Base-by-base conservation (phyloP, 495 filamentous ascomycete species). In the Viridothelium virens region DNA sequence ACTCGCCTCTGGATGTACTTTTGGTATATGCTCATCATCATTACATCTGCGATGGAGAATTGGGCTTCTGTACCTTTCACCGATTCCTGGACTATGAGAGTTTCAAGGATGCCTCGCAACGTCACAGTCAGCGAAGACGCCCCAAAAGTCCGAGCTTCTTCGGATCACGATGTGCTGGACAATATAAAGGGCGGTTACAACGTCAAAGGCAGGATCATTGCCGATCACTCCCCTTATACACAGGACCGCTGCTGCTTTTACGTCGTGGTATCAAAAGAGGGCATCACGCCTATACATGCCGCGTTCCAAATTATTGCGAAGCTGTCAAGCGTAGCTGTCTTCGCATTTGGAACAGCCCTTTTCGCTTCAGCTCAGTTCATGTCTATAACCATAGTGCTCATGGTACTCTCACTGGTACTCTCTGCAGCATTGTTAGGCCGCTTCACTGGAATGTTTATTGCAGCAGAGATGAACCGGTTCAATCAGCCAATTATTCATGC, bases 11-110 rank as follows among this genome's bases (percentile, higher is more conserved):
- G 70, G 70, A 72, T 71, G 66, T 69, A 39, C 34, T 64, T 70
- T 47, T 72, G 70, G 70, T 72, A 72, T 59, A 38, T 69, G 66
- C 36, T 70, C n/a, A 50, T 69, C n/a, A 63, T 66, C 33, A 34
- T 67, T 2, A 37, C 66, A 2, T 68, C 63, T 14, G 34, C 70
- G 14, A 37, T 70, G 6, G 70, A 72, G 11, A 70, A 70, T 64
- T 38, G 68, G 37, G 69, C 63, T 18, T 47, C 38, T 5, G 64
- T 41, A 2, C 70, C 70, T 31, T 72, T 72, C 63, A 69, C 38
- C 38, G 18, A 65, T 7, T 61, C 56, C 5, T 72, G 70, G 70
- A 72, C 70, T n/a, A 36, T 72, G 4, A 66, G 69, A 34, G 69
- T 72, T 9, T 65, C 70, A 2, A 33, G 38, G 16, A 69, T 66